Evolutionary conservation across 192 early-diverging fungal genomes (phyloP).

Genomic region (Podila minutissima): DNA sequence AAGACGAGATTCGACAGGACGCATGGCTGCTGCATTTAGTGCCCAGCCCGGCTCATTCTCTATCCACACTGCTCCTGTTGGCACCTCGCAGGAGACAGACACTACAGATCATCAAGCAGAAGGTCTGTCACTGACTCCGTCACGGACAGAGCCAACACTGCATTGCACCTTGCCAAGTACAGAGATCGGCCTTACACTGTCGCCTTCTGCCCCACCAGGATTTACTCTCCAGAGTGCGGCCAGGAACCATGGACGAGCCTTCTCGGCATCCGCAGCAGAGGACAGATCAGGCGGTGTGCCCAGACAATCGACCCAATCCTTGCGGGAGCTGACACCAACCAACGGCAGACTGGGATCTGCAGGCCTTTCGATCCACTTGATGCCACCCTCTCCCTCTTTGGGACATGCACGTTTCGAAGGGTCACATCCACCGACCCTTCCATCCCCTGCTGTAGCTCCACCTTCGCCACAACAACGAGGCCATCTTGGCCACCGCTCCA

Average conservation of each 20-base stretch:
- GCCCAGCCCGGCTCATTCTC: conserved; percentile 41
- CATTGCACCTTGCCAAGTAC: no score
- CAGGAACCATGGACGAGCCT: conserved; percentile 18
- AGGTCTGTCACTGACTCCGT: background rate
- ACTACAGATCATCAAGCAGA: background rate
- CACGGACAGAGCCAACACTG: no score
- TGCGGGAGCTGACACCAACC: conserved; percentile 4
- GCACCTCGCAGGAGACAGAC: background rate
- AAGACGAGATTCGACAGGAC: conserved; percentile 21
- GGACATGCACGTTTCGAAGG: background rate
- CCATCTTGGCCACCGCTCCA: background rate
- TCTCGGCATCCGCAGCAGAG: conserved; percentile 28
- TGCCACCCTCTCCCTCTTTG: conserved; percentile 22
- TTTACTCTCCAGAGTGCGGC: background rate
- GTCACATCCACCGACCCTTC: background rate
- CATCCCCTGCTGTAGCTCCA: background rate
- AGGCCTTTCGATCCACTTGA: conserved; percentile 10
- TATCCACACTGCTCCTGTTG: conserved; percentile 9
- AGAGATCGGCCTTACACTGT: background rate
- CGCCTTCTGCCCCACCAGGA: background rate
- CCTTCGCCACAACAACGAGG: conserved; percentile 1
- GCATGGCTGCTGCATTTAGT: conserved; percentile 38
- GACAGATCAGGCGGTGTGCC: background rate
- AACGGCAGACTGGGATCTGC: background rate
- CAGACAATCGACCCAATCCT: conserved; percentile 17